phyloP scores from a whole-genome alignment of 805 yeast species.

The Grigorovia yakushimaensis region DNA sequence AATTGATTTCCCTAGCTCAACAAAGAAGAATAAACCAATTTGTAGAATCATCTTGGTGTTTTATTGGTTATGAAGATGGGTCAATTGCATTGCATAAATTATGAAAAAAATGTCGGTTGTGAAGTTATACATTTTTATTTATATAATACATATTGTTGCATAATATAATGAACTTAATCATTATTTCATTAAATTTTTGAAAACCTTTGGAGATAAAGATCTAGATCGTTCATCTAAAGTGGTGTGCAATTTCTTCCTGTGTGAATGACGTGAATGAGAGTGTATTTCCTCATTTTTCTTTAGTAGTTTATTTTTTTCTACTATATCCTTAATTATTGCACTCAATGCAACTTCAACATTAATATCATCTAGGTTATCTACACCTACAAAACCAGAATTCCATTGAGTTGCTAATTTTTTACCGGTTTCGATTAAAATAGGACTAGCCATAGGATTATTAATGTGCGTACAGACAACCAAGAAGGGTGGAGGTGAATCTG shows the following conservation, averaged over 20 bases:
- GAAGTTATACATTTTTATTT: not conserved
- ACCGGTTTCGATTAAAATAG: slow-evolving; percentile 50
- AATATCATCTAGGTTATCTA: slow-evolving; percentile 43
- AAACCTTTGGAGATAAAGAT: not conserved
- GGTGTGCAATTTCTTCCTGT: not conserved
- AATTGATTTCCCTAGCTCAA: slow-evolving; percentile 1
- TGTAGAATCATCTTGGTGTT: slow-evolving; percentile 17
- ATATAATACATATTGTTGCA: not conserved
- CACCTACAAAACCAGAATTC: slow-evolving; percentile 55
- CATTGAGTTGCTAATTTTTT: slow-evolving; percentile 45
- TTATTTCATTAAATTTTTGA: slow-evolving; percentile 7
- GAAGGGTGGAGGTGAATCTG: slow-evolving; percentile 51
- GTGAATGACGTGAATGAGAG: not conserved
- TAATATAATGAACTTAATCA: not conserved
- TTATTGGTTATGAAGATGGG: slow-evolving; percentile 28
- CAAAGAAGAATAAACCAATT: slow-evolving; percentile 13
- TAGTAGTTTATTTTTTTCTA: slow-evolving; percentile 34
- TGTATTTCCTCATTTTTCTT: slow-evolving; percentile 1
- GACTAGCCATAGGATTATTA: slow-evolving; percentile 48
- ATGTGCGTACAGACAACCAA: slow-evolving; percentile 58
- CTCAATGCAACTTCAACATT: slow-evolving; percentile 51
- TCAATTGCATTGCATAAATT: slow-evolving; percentile 12
- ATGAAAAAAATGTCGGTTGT: not conserved
- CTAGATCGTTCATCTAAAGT: not conserved
- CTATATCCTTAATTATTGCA: slow-evolving; percentile 48